phyloP scores from a whole-genome alignment of 2,329 filamentous ascomycete species.

The Daldinia sp. region DNA sequence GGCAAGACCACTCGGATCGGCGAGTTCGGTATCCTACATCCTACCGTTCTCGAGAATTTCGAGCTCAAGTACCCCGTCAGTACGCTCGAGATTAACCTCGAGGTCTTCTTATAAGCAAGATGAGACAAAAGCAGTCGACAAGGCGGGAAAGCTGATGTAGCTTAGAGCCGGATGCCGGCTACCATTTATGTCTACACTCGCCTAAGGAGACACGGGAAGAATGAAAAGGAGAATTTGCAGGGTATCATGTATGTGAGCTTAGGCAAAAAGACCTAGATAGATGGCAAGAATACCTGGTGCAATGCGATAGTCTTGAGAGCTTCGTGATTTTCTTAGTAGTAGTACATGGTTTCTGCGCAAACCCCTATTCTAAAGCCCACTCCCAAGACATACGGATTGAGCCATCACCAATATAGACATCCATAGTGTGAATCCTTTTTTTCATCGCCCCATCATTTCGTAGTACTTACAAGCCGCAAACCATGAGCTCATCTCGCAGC shows the following conservation, averaged over 20 bases:
- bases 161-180: conserved; percentile 9
- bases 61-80: conserved; percentile 77
- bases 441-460: background rate
- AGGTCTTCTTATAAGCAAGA: conserved; percentile 79
- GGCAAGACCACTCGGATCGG: conserved; percentile 82
- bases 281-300: background rate
- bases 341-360: background rate
- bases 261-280: conserved; percentile 11
- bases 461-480: background rate
- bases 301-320: too few species aligned
- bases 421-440: background rate
- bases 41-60: conserved; percentile 83
- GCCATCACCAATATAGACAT: background rate
- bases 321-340: background rate
- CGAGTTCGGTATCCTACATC: conserved; percentile 93
- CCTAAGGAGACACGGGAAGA: background rate
- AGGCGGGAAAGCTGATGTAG: conserved; percentile 1
- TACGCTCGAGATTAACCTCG: conserved; percentile 92
- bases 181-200: background rate
- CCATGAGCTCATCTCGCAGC: too few species aligned
- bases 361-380: background rate
- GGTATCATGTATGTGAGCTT: background rate
- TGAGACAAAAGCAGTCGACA: background rate
- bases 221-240: background rate
- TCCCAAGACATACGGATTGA: background rate